Evolutionary conservation across 2,329 filamentous ascomycete genomes (phyloP), one percentile per base, ranked within the genome.

Genomic region (Trichophyton simii): DNA sequence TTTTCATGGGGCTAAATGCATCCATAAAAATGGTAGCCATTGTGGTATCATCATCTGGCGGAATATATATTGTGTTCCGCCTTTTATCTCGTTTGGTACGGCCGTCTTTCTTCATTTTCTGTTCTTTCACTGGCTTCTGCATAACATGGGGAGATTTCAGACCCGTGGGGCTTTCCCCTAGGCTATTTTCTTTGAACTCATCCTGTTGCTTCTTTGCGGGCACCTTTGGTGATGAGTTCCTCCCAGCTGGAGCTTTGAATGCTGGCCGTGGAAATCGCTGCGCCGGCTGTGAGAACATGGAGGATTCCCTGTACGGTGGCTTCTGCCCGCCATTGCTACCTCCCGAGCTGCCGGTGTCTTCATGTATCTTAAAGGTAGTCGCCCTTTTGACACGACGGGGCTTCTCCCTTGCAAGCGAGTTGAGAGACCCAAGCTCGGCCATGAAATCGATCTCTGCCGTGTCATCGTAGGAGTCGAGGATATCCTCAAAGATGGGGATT

Each of bases 21-120:
- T 69, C 72, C 75, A 78, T 76, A 59, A 76, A 77, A 38, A 73
- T 70, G 25, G 69, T 76, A 3, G 75, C 72, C 61, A 75, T 69
- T 0, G 75, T 75, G 0, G 71, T 73, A 62, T 77, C 73, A 44
- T 77, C 73, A 41, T 77, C 75, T 0, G 71, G 68, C 0, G 76
- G 74, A 31, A 78, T 74, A 63, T 76, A 77, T 15, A 77, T 69
- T 2, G 73, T 76, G 34, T 71, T 69, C 25, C 72, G 71, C 44
- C 72, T 71, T 22, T 72, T 67, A 34, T 70, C 66, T 42, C 66
- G 72, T 59, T 72, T 74, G 22, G 72, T 58, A 6, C 5, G 55
- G 55, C 71, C 63, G 5, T 64, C 63, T 46, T 28, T 61, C 57
- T 46, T 58, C 25, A 22, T 55, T 11, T 48, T 60, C 4, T 58